phyloP scores from a whole-genome alignment of 1,284 basidiomycete species.

The Cystobasidiaceae sp. region DNA sequence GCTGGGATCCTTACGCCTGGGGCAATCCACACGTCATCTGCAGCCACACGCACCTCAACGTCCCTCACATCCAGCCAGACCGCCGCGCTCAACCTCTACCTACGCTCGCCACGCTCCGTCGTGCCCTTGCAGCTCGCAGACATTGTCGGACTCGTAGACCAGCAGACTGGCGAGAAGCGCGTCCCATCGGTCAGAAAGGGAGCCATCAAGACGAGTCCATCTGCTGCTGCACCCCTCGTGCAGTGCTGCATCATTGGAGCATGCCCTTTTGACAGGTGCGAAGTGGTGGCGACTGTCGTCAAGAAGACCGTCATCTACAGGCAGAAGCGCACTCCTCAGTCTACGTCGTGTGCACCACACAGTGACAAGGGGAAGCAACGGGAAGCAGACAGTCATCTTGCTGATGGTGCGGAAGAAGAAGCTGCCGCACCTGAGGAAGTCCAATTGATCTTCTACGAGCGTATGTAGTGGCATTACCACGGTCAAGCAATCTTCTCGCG shows the following conservation, averaged over 20 bases:
- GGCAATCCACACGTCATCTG: background rate
- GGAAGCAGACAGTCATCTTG: background rate
- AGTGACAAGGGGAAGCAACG: slow-evolving; percentile 6
- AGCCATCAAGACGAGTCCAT: background rate
- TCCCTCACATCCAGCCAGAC: background rate
- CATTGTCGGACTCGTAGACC: slow-evolving; percentile 4
- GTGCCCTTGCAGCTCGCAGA: slow-evolving; percentile 10
- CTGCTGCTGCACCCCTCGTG: background rate
- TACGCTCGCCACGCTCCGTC: slow-evolving; percentile 10
- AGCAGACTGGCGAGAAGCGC: background rate
- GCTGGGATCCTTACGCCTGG: background rate
- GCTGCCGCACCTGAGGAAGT: background rate
- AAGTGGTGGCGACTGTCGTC: slow-evolving; percentile 28
- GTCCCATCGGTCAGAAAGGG: slow-evolving; percentile 2
- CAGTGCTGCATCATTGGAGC: slow-evolving; percentile 18
- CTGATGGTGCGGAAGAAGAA: background rate
- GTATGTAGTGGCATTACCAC: slow-evolving; percentile 2
- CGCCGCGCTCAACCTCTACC: slow-evolving; percentile 9
- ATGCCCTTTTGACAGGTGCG: slow-evolving; percentile 22
- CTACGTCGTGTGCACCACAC: too few relatives aligned
- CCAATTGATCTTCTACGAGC: slow-evolving; percentile 18
- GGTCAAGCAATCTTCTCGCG: too few relatives aligned
- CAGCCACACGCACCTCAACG: background rate
- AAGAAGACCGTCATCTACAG: slow-evolving; percentile 27
- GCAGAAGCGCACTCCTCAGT: too few relatives aligned